Percentiles rank a stretch among this genome's conserved stretches.
Conservation (phyloP, 2,329 filamentous ascomycete species). For the Colletotrichum chlorophyti region DNA sequence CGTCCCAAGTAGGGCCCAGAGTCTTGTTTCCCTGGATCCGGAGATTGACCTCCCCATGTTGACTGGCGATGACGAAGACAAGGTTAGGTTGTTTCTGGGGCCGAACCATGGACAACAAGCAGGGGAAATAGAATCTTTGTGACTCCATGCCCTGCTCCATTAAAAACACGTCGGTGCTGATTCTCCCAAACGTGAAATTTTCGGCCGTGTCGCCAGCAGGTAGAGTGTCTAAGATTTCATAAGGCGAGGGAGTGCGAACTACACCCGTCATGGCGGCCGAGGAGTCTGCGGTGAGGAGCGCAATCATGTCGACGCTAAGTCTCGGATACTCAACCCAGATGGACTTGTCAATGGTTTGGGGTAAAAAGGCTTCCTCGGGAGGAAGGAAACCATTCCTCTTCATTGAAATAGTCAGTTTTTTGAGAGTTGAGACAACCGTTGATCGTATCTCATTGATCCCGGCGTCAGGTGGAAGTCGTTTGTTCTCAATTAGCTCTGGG, state of each 20-base stretch:
- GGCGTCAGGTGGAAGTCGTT: constrained; percentile 47
- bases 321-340: constrained; percentile 83
- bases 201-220: constrained; percentile 78
- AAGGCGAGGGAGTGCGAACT: constrained; percentile 52
- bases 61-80: constrained; percentile 78
- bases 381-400: constrained; percentile 82
- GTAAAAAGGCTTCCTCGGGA: constrained; percentile 71
- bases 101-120: constrained; percentile 78
- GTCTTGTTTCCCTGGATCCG: constrained; percentile 73
- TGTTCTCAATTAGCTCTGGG: constrained; percentile 54
- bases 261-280: constrained; percentile 55
- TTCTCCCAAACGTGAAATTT: constrained; percentile 80
- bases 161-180: constrained; percentile 76
- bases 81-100: constrained; percentile 73
- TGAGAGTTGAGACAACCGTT: constrained; percentile 68
- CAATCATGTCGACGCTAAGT: constrained; percentile 74
- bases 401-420: constrained; percentile 82
- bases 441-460: constrained; percentile 62
- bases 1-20: constrained; percentile 77
- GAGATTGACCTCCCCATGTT: constrained; percentile 79
- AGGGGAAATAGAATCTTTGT: constrained; percentile 73
- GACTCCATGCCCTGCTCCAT: constrained; percentile 75
- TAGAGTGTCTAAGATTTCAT: constrained; percentile 70
- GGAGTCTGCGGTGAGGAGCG: constrained; percentile 71
- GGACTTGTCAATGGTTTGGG: constrained; percentile 78